Evolutionary conservation across 768 basidiomycete genomes (phyloP).

Genomic region (Leucosporidium yakuticum): DNA sequence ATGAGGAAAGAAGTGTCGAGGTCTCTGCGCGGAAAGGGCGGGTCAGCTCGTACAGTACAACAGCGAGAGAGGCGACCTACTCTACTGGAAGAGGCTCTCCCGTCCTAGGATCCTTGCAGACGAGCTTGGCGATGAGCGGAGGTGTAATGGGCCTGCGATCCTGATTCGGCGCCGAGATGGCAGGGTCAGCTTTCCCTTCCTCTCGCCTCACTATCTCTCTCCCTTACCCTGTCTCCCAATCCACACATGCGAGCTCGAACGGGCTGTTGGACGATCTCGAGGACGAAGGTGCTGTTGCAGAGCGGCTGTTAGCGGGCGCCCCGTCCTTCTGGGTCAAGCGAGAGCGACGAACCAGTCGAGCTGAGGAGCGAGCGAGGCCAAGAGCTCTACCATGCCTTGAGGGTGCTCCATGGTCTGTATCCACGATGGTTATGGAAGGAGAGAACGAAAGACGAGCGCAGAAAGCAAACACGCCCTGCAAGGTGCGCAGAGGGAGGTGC

Average conservation of each 20-base stretch:
- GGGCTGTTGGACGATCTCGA: constrained; percentile 82
- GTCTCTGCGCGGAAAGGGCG: constrained; percentile 52
- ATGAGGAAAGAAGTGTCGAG: constrained; percentile 82
- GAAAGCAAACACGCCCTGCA: no score
- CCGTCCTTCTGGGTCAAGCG: neutral
- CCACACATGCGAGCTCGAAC: constrained; percentile 90
- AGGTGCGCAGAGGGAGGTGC: no score
- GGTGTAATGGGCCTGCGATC: constrained; percentile 89
- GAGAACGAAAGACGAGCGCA: no score
- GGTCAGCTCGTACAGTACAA: constrained; percentile 8
- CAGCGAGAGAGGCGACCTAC: constrained; percentile 50
- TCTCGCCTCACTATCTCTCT: neutral
- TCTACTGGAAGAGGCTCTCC: constrained; percentile 63
- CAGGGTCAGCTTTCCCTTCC: constrained; percentile 7
- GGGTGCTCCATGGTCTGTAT: neutral
- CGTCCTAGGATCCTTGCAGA: constrained; percentile 60
- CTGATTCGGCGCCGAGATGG: constrained; percentile 47
- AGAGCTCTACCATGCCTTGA: neutral
- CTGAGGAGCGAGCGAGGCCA: neutral
- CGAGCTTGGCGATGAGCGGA: constrained; percentile 65
- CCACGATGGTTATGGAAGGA: no score
- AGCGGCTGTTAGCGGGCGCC: neutral
- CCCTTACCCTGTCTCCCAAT: constrained; percentile 82
- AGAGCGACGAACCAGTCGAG: neutral
- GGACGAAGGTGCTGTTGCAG: constrained; percentile 62